These are phyloP conservation scores for Coleophoma crateriformis DNA, from an alignment of 2,329 filamentous ascomycete genomes.

Conservation along the genomic window DNA sequence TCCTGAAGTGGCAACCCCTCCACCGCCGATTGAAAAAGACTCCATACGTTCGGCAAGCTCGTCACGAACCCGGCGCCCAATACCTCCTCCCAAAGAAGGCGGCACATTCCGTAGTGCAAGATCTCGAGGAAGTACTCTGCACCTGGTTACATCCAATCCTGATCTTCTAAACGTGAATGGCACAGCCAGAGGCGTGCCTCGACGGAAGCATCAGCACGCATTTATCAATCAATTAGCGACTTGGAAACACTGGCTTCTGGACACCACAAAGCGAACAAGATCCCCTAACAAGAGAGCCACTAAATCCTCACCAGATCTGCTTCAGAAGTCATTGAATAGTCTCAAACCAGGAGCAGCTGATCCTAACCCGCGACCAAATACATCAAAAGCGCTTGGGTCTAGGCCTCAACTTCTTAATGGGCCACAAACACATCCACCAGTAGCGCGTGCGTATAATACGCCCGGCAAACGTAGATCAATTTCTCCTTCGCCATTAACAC, in stretches of 20 bases:
- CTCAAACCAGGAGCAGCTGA: constrained; percentile 42
- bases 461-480: constrained; percentile 68
- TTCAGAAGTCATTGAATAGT: constrained; percentile 39
- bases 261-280: constrained; percentile 57
- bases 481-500: constrained; percentile 82
- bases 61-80: constrained; percentile 67
- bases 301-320: constrained; percentile 52
- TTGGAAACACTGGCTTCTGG: constrained; percentile 69
- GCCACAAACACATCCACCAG: constrained; percentile 23
- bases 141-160: constrained; percentile 68
- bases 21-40: constrained; percentile 74
- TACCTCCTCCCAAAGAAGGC: constrained; percentile 78
- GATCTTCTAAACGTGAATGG: constrained; percentile 47
- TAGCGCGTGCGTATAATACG: constrained; percentile 32
- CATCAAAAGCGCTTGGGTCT: constrained; percentile 35
- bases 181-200: constrained; percentile 24
- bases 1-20: constrained; percentile 39
- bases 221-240: constrained; percentile 62
- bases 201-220: constrained; percentile 53
- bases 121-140: constrained; percentile 78
- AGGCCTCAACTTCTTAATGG: constrained; percentile 27
- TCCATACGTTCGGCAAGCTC: constrained; percentile 71
- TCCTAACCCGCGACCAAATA: constrained; percentile 53
- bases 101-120: constrained; percentile 60
- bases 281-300: constrained; percentile 39